A percentile compares a stretch with the other conserved stretches of the same genome.
phyloP scores from a whole-genome alignment of 768 basidiomycete genomes.

The Daedaleopsis nitida region DNA sequence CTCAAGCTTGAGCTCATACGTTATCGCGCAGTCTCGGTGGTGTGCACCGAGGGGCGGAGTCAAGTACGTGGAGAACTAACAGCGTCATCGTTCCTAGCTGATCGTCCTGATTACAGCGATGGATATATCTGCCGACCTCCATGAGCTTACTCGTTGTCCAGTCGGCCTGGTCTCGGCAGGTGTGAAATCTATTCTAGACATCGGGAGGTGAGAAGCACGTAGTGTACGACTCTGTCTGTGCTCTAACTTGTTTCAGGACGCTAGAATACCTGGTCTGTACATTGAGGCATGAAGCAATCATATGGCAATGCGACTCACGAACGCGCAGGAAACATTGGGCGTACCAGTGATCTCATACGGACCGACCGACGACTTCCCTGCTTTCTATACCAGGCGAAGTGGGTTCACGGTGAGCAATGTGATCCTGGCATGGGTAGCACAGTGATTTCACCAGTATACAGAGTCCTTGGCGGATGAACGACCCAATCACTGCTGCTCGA shows the following conservation, averaged over 20 bases:
- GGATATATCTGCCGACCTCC: conserved; percentile 94
- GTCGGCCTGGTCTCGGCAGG: conserved; percentile 93
- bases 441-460: conserved; percentile 31
- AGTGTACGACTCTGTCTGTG: background rate
- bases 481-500: conserved; percentile 67
- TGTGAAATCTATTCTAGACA: conserved; percentile 93
- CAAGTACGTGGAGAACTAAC: conserved; percentile 41
- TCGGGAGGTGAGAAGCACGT: conserved; percentile 57
- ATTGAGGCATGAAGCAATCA: background rate
- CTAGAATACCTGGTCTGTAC: conserved; percentile 71
- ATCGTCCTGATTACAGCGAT: conserved; percentile 56
- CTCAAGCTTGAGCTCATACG: background rate
- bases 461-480: conserved; percentile 78
- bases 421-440: background rate
- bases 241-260: conserved; percentile 49
- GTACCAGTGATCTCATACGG: conserved; percentile 88
- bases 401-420: conserved; percentile 65
- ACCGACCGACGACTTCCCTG: conserved; percentile 81
- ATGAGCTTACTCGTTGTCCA: conserved; percentile 85
- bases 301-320: no score
- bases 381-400: conserved; percentile 86
- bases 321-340: conserved; percentile 84
- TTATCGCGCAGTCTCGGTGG: conserved; percentile 64
- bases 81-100: background rate
- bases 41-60: conserved; percentile 78